Evolutionary conservation across 768 basidiomycete species (phyloP).

Genomic region (Mycena pura): DNA sequence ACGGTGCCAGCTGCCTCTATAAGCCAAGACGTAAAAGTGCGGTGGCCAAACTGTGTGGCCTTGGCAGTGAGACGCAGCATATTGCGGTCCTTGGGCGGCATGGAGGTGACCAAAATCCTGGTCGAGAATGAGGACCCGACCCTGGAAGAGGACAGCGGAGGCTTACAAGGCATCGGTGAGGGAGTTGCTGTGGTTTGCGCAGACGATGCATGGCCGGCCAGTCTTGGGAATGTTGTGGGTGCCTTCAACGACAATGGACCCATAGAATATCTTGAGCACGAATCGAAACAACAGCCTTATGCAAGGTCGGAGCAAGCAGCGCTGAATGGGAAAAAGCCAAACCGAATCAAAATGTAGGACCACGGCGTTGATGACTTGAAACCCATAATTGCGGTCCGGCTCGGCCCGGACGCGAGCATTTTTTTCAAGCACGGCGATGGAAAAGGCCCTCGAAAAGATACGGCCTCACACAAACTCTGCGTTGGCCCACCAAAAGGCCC

Average conservation of each 20-base stretch:
- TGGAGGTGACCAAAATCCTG: slow-evolving; percentile 76
- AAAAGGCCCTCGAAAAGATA: slow-evolving; percentile 80
- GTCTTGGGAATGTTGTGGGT: slow-evolving; percentile 70
- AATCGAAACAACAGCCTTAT: slow-evolving; percentile 74
- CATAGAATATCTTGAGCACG: slow-evolving; percentile 91
- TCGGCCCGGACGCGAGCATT: too few relatives aligned
- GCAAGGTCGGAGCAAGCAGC: background rate
- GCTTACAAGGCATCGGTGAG: slow-evolving; percentile 85
- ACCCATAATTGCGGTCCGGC: slow-evolving; percentile 20
- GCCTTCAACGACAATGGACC: slow-evolving; percentile 86
- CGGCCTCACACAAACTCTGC: slow-evolving; percentile 83
- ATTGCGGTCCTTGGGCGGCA: slow-evolving; percentile 76
- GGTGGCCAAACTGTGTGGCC: slow-evolving; percentile 82
- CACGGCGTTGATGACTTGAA: slow-evolving; percentile 52
- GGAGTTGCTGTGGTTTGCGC: slow-evolving; percentile 87
- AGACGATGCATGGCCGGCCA: slow-evolving; percentile 82
- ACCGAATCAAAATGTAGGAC: slow-evolving; percentile 53
- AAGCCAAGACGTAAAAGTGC: slow-evolving; percentile 89
- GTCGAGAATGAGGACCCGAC: slow-evolving; percentile 3
- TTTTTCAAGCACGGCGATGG: slow-evolving; percentile 46
- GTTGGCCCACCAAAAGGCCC: slow-evolving; percentile 87
- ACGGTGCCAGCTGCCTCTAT: slow-evolving; percentile 90
- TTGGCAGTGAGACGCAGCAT: slow-evolving; percentile 89
- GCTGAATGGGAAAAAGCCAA: background rate
- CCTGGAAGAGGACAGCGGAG: background rate